Evolutionary conservation across 2,329 filamentous ascomycete genomes (phyloP).

Genomic region (Botrytis cinerea): DNA sequence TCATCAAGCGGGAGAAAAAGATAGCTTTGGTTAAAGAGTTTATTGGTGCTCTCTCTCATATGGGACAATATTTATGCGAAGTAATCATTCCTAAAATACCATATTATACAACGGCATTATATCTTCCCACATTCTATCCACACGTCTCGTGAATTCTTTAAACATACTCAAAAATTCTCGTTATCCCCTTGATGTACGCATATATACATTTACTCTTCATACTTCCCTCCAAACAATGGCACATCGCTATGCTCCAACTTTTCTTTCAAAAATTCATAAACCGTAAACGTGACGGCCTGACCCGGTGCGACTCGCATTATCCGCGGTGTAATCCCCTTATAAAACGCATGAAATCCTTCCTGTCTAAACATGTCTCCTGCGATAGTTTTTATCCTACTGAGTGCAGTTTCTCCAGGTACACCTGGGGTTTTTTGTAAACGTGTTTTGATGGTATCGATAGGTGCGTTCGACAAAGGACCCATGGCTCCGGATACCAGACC

Average conservation of each 20-base stretch:
- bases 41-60: conserved; percentile 19
- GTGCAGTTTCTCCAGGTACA: conserved; percentile 75
- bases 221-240: conserved; percentile 61
- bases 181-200: neutral
- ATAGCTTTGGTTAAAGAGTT: conserved; percentile 20
- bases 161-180: neutral
- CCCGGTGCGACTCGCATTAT: conserved; percentile 97
- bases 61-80: neutral
- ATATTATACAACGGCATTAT: neutral
- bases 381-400: conserved; percentile 77
- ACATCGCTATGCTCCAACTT: conserved; percentile 66
- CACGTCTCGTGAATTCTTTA: neutral
- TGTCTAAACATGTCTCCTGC: conserved; percentile 86
- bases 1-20: neutral
- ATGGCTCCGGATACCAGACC: conserved; percentile 88
- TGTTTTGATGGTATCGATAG: conserved; percentile 99
- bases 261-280: conserved; percentile 76
- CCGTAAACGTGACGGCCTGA: conserved; percentile 76
- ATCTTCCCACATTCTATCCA: neutral
- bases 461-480: conserved; percentile 93
- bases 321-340: conserved; percentile 97
- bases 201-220: conserved; percentile 58
- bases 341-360: conserved; percentile 93
- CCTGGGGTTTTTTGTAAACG: conserved; percentile 87
- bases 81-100: neutral